Percentiles rank a stretch among this genome's conserved stretches.
phyloP scores from a whole-genome alignment of 352 stramenopile species.

The Phytophthora tubulina region DNA sequence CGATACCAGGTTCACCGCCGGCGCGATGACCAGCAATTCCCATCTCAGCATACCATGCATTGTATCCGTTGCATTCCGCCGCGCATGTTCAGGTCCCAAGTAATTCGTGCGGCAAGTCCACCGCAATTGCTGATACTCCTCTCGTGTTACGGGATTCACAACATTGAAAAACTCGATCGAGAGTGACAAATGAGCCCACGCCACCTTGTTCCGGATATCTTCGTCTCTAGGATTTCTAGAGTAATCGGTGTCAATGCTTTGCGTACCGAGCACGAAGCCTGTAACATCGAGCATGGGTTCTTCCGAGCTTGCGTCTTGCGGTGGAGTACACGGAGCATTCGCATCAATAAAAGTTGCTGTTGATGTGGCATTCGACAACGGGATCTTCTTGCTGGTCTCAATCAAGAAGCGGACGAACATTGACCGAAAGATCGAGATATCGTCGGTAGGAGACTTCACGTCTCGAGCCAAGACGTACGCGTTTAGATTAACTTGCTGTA shows the following conservation, averaged over 20 bases:
- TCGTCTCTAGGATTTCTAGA: slow-evolving; percentile 16
- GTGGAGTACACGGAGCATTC: slow-evolving; percentile 22
- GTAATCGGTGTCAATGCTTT: slow-evolving; percentile 46
- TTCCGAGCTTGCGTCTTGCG: slow-evolving; percentile 12
- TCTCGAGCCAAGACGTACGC: slow-evolving; percentile 49
- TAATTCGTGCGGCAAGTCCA: slow-evolving; percentile 56
- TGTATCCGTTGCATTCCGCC: slow-evolving; percentile 49
- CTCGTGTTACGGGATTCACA: slow-evolving; percentile 33
- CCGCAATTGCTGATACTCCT: slow-evolving; percentile 43
- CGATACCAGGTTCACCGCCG: slow-evolving; percentile 36
- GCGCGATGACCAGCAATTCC: slow-evolving; percentile 48
- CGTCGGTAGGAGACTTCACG: slow-evolving; percentile 38
- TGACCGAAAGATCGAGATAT: slow-evolving; percentile 45
- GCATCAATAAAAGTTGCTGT: slow-evolving; percentile 17
- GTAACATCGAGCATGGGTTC: slow-evolving; percentile 29
- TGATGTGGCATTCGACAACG: background rate
- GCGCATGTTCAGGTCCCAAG: slow-evolving; percentile 43
- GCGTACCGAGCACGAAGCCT: slow-evolving; percentile 51
- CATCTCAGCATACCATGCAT: slow-evolving; percentile 49
- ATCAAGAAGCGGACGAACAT: slow-evolving; percentile 55
- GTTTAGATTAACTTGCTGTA: slow-evolving; percentile 45
- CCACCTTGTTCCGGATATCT: slow-evolving; percentile 34
- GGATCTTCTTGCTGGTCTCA: slow-evolving; percentile 35
- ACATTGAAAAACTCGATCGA: slow-evolving; percentile 54
- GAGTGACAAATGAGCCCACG: slow-evolving; percentile 51